phyloP scores from a whole-genome alignment of 2,329 filamentous ascomycete species.

The Xylariaceae sp. region DNA sequence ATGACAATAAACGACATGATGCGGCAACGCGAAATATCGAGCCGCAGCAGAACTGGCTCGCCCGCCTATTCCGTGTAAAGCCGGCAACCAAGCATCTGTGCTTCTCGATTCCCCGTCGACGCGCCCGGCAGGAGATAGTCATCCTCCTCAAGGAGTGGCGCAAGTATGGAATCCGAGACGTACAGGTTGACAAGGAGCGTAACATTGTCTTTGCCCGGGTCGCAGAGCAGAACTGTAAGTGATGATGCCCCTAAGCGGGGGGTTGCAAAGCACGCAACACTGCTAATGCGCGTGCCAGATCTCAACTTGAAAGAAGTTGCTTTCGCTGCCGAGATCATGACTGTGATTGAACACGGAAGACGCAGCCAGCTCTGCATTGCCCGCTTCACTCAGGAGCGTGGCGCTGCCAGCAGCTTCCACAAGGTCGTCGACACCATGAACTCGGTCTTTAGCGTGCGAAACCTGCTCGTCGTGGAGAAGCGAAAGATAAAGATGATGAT shows the following conservation, averaged over 20 bases:
- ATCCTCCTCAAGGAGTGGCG: conserved; percentile 74
- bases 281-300: conserved; percentile 42
- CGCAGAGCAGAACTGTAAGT: conserved; percentile 70
- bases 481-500: conserved; percentile 68
- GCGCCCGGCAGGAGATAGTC: conserved; percentile 71
- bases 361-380: conserved; percentile 72
- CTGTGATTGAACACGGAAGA: conserved; percentile 78
- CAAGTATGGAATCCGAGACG: conserved; percentile 71
- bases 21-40: conserved; percentile 48
- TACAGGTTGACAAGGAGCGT: conserved; percentile 71
- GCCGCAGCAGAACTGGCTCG: conserved; percentile 78
- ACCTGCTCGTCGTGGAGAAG: conserved; percentile 63
- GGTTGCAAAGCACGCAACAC: not conserved
- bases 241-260: not conserved
- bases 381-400: conserved; percentile 82
- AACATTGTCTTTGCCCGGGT: conserved; percentile 78
- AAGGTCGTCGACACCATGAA: conserved; percentile 74
- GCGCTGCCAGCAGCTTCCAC: conserved; percentile 86
- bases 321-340: conserved; percentile 83
- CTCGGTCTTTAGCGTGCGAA: conserved; percentile 58
- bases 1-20: conserved; percentile 21
- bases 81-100: conserved; percentile 72
- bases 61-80: conserved; percentile 83
- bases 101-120: conserved; percentile 65
- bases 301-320: conserved; percentile 81